Percentiles rank a stretch among this genome's conserved stretches.
Evolutionary conservation across 2,329 filamentous ascomycete species (phyloP).

Genomic region (Claviceps sp.): DNA sequence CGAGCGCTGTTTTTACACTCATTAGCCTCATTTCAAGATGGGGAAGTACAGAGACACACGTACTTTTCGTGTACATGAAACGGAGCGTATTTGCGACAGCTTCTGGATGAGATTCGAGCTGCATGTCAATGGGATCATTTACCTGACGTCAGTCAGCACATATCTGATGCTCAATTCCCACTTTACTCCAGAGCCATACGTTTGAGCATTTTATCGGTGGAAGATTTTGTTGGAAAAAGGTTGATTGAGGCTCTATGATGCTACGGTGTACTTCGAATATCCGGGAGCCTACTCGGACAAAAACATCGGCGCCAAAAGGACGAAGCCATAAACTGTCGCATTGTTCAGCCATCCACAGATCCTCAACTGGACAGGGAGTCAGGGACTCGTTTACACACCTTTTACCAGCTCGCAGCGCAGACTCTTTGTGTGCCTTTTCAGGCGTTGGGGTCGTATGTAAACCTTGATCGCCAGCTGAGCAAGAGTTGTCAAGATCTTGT

Average conservation of each 20-base stretch:
- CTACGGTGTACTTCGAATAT: constrained; percentile 21
- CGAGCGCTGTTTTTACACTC: not conserved
- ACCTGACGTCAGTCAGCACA: constrained; percentile 12
- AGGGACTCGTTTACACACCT: constrained; percentile 9
- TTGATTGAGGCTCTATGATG: constrained; percentile 19
- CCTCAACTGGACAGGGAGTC: not conserved
- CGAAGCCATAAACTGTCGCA: constrained; percentile 17
- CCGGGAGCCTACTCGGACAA: constrained; percentile 13
- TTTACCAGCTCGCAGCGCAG: constrained; percentile 14
- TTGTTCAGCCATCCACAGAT: not conserved
- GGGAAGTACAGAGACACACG: not conserved
- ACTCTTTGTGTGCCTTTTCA: constrained; percentile 14
- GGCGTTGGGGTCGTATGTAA: constrained; percentile 3
- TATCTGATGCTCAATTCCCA: not conserved
- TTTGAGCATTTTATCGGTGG: constrained; percentile 16
- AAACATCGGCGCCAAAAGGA: constrained; percentile 21
- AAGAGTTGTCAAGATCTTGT: not conserved
- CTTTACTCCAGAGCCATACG: not conserved
- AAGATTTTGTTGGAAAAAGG: constrained; percentile 21
- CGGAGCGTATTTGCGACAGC: constrained; percentile 18
- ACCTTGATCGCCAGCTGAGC: not conserved
- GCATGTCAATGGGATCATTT: constrained; percentile 14
- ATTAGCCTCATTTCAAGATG: not conserved
- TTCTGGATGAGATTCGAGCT: constrained; percentile 12
- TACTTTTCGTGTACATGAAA: constrained; percentile 24